These are phyloP conservation scores for Penicillium sp. DNA, from an alignment of 2,329 filamentous ascomycete species.

Conservation along the genomic window DNA sequence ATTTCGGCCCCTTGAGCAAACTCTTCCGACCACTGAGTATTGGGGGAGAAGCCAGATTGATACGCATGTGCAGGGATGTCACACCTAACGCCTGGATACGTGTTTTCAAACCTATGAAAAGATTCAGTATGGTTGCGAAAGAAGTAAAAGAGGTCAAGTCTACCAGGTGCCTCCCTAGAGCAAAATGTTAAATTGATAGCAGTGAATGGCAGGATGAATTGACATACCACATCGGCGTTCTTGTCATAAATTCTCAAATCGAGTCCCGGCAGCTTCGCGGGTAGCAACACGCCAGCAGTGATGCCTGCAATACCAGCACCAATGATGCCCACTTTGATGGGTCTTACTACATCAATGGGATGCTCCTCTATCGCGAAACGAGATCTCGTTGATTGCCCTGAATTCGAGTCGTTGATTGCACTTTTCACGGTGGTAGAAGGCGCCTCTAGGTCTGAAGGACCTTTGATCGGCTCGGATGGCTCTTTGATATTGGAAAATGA, in stretches of 20 bases:
- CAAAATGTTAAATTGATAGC: not conserved
- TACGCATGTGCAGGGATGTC: slow-evolving; percentile 70
- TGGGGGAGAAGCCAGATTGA: slow-evolving; percentile 65
- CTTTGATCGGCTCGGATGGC: slow-evolving; percentile 9
- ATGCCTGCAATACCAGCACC: slow-evolving; percentile 65
- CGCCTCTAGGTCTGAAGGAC: not conserved
- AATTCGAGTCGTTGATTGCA: not conserved
- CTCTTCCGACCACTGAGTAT: slow-evolving; percentile 66
- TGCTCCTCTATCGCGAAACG: slow-evolving; percentile 43
- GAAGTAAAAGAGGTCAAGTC: not conserved
- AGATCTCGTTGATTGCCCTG: slow-evolving; percentile 8
- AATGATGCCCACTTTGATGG: slow-evolving; percentile 58
- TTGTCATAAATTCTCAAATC: slow-evolving; percentile 67
- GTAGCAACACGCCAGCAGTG: slow-evolving; percentile 63
- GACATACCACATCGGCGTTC: slow-evolving; percentile 62
- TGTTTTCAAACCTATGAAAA: slow-evolving; percentile 41
- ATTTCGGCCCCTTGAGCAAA: slow-evolving; percentile 69
- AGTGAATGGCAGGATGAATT: not conserved
- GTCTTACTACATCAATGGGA: slow-evolving; percentile 49
- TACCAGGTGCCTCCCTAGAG: slow-evolving; percentile 48
- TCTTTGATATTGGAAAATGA: slow-evolving; percentile 5
- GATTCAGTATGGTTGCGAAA: slow-evolving; percentile 7
- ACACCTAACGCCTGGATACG: slow-evolving; percentile 65
- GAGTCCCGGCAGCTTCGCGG: slow-evolving; percentile 66
- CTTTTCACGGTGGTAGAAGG: slow-evolving; percentile 12